Evolutionary conservation across 495 filamentous ascomycete genomes (phyloP), one percentile per base, ranked within the genome.

Genomic region (Podospora didyma): DNA sequence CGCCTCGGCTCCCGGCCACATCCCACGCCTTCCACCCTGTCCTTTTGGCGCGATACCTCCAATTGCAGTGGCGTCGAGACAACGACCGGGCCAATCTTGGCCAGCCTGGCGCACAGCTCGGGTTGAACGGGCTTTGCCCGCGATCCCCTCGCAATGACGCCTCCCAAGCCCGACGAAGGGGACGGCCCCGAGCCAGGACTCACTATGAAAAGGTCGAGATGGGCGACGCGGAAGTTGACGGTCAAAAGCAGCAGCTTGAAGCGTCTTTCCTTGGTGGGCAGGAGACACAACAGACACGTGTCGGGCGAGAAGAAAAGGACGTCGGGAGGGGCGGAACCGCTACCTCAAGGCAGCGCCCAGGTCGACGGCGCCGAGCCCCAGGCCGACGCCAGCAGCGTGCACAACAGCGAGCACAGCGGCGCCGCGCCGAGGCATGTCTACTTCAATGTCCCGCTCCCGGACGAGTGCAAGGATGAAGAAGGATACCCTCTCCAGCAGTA

Each of bases 161-260:
- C 73, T 46, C 66, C 69, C 52, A 68, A 72, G 51, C 75, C 67
- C 56, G 84, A 77, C 52, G 76, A 80, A 44, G 64, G 44, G 48
- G 68, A 62, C 45, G 60, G 55, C 39, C 53, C 58, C 45, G 67
- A 62, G 56, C 65, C 60, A 73, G 70, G 71, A 86, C 89, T 73
- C 54, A 59, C 70, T 56, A 77, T 76, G 49, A 63, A 71, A 56
- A 78, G 90, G 66, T 85, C 91, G 66, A 79, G 95, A 86, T 99
- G 94, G 94, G 94, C 94, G 53, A 97, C 94, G 26, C 89, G 90
- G 60, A 86, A 89, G 65, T 79, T 86, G 59, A 85, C 81, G 51
- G 86, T 88, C 56, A 76, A 83, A 71, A 87, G 85, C 68, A 89
- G 86, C 31, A 71, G 83, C 63, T 75, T 81, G 65, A 97, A 97